These are phyloP conservation scores for Leptodontidium sp. DNA, from an alignment of 2,329 filamentous ascomycete genomes.

Conservation along the genomic window DNA sequence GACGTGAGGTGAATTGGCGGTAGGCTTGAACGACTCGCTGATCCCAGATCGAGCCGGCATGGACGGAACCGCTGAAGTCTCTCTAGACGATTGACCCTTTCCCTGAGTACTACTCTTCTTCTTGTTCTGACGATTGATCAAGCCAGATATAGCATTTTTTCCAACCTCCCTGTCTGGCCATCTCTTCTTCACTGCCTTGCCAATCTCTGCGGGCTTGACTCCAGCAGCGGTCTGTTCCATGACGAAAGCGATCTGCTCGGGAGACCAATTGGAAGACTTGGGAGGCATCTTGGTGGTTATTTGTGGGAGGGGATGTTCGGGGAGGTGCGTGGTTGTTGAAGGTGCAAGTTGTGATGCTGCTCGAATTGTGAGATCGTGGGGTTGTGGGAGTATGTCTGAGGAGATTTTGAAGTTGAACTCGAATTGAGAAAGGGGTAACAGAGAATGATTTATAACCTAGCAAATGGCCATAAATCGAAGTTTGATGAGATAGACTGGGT, in stretches of 20 bases:
- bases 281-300: background rate
- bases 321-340: background rate
- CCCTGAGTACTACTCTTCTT: background rate
- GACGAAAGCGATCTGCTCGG: slow-evolving; percentile 14
- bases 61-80: background rate
- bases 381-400: background rate
- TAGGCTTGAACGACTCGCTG: background rate
- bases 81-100: background rate
- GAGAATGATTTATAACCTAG: background rate
- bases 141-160: background rate
- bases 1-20: background rate
- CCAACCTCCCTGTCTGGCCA: slow-evolving; percentile 14
- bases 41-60: slow-evolving; percentile 10
- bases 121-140: slow-evolving; percentile 17
- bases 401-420: background rate
- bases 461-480: background rate
- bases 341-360: background rate
- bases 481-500: background rate
- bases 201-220: slow-evolving; percentile 6
- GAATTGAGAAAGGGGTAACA: background rate
- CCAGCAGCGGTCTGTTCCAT: slow-evolving; percentile 10
- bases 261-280: background rate
- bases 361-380: background rate
- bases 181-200: background rate
- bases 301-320: background rate